Percentiles rank a stretch among this genome's conserved stretches.
Evolutionary conservation across 257 asterid genomes (phyloP).

Genomic region (Linaria vulgaris): DNA sequence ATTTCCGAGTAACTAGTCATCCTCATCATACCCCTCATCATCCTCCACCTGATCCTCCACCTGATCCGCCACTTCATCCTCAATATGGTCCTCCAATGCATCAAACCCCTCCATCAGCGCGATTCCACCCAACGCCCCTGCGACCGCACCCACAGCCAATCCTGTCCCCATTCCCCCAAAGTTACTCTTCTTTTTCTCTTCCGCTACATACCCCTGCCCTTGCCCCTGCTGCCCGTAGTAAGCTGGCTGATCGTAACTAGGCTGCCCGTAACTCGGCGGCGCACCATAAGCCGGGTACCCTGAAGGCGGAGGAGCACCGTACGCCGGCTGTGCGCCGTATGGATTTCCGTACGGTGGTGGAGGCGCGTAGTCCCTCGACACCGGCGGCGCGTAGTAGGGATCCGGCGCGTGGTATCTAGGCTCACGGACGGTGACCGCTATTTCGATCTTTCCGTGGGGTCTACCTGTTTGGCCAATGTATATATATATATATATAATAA

Average conservation of each 20-base stretch:
- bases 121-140: conserved; percentile 84
- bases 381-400: no score
- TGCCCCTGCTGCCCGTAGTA: conserved; percentile 24
- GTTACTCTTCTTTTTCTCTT: conserved; percentile 64
- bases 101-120: conserved; percentile 75
- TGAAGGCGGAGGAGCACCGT: conserved; percentile 46
- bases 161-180: conserved; percentile 95
- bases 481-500: no score
- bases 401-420: no score
- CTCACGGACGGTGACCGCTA: conserved; percentile 57
- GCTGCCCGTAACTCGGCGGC: conserved; percentile 39
- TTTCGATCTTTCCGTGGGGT: conserved; percentile 70
- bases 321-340: conserved; percentile 41
- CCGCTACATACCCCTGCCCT: conserved; percentile 39
- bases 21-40: conserved; percentile 68
- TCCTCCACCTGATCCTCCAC: no score
- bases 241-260: conserved; percentile 31
- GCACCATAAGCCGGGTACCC: conserved; percentile 44
- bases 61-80: no score
- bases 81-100: conserved; percentile 60
- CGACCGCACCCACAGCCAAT: conserved; percentile 93
- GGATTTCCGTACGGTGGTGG: conserved; percentile 30
- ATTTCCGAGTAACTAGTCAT: conserved; percentile 33
- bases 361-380: conserved; percentile 51
- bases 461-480: conserved; percentile 30